Conservation (phyloP, 139 green algal species). For the Trebouxia sp. region DNA sequence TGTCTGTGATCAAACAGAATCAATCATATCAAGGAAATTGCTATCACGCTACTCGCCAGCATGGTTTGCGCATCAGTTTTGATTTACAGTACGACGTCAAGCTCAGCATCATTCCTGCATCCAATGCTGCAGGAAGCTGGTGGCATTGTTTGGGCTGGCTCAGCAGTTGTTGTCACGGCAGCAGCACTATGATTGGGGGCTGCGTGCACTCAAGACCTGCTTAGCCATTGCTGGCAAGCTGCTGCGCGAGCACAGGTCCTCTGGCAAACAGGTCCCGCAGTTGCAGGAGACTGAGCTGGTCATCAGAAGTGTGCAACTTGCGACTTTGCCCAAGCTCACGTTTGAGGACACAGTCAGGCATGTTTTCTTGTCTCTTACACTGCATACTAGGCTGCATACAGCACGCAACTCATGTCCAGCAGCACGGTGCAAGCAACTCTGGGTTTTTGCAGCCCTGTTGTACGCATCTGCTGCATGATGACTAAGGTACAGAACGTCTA, state of each 20-base stretch:
- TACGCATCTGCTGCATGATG: constrained; percentile 34
- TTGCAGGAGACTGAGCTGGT: constrained; percentile 71
- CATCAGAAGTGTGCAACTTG: constrained; percentile 67
- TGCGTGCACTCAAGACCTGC: constrained; percentile 87
- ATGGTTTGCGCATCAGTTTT: no score
- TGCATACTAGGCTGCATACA: no score
- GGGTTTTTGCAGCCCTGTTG: no score
- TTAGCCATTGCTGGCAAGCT: constrained; percentile 82
- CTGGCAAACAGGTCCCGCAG: constrained; percentile 67
- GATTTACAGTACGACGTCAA: no score
- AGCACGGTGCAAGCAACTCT: no score
- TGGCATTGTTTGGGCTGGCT: constrained; percentile 89
- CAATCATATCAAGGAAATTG: no score
- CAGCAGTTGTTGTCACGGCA: constrained; percentile 85
- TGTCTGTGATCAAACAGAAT: no score
- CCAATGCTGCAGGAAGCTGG: constrained; percentile 75
- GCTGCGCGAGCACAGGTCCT: constrained; percentile 69
- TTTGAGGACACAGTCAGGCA: constrained; percentile 81
- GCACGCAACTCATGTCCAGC: no score
- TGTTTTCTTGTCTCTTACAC: constrained; percentile 72
- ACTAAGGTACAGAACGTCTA: no score
- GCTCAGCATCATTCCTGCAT: not conserved
- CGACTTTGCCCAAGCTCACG: constrained; percentile 83
- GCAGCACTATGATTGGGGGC: constrained; percentile 83
- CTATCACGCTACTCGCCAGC: no score